Percentiles rank a stretch among this genome's conserved stretches.
Evolutionary conservation across 148 eudicot species (phyloP).

Genomic region (Dianthus caryophyllus): DNA sequence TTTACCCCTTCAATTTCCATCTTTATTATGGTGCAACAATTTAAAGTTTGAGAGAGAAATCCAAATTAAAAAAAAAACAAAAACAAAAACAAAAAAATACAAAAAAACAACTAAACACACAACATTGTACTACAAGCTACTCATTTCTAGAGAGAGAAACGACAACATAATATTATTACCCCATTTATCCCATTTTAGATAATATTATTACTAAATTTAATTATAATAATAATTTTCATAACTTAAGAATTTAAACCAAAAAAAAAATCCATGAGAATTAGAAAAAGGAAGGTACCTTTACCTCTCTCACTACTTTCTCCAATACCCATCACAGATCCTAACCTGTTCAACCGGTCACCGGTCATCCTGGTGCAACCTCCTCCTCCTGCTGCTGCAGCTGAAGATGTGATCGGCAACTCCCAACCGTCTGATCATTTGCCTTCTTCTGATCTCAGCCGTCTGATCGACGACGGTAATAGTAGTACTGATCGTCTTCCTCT

Average conservation of each 20-base stretch:
- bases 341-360: constrained; percentile 42
- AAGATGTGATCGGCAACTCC: neutral
- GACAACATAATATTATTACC: neutral
- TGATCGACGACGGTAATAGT: constrained; percentile 17
- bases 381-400: neutral
- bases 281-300: constrained; percentile 53
- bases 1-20: neutral
- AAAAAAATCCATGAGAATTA: constrained; percentile 52
- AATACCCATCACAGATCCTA: constrained; percentile 41
- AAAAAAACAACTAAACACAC: neutral
- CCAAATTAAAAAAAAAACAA: too few species aligned
- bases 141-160: constrained; percentile 3
- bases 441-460: constrained; percentile 24
- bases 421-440: constrained; percentile 37
- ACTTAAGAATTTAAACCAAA: too few species aligned
- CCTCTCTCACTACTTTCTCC: constrained; percentile 44
- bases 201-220: too few species aligned
- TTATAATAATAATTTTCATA: neutral
- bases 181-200: neutral
- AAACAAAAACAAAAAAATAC: too few species aligned
- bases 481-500: neutral
- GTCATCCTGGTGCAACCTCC: constrained; percentile 22
- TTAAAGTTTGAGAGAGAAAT: constrained; percentile 31
- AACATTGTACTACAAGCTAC: neutral
- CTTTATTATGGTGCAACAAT: constrained; percentile 33